Conservation (phyloP, 495 filamentous ascomycete genomes). For the Achaetomiella virescens region DNA sequence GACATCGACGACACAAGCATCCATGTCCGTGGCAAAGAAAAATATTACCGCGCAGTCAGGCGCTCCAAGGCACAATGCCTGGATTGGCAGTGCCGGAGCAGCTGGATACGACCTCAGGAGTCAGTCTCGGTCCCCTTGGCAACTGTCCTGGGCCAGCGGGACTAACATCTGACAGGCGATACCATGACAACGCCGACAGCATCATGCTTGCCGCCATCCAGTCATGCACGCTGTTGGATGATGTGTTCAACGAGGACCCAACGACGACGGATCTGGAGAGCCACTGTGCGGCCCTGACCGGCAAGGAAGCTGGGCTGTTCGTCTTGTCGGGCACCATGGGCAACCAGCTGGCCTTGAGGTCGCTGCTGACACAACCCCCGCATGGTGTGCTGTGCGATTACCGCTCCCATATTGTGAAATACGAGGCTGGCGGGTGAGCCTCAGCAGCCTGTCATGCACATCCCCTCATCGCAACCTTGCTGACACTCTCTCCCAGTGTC, state of each 20-base stretch:
- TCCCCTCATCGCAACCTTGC: background rate
- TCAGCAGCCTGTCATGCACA: background rate
- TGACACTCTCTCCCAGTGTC: slow-evolving; percentile 28
- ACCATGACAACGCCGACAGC: slow-evolving; percentile 80
- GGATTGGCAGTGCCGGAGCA: slow-evolving; percentile 39
- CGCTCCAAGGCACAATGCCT: slow-evolving; percentile 18
- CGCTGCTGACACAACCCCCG: slow-evolving; percentile 63
- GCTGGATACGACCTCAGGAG: slow-evolving; percentile 40
- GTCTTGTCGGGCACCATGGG: slow-evolving; percentile 91
- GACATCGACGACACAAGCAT: background rate
- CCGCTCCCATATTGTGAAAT: slow-evolving; percentile 58
- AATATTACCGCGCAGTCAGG: background rate
- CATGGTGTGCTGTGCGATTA: slow-evolving; percentile 64
- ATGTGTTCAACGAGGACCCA: slow-evolving; percentile 77
- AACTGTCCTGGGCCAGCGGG: background rate
- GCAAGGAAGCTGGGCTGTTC: slow-evolving; percentile 66
- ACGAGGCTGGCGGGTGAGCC: slow-evolving; percentile 64
- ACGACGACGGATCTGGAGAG: slow-evolving; percentile 68
- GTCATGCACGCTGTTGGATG: slow-evolving; percentile 61
- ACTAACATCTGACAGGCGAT: slow-evolving; percentile 49
- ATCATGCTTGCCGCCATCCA: slow-evolving; percentile 69
- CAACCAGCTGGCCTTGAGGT: slow-evolving; percentile 67
- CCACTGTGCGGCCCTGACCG: slow-evolving; percentile 62
- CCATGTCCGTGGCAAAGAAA: background rate
- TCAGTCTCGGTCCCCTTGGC: slow-evolving; percentile 16